These are phyloP conservation scores for Alopecurus myosuroides DNA, from an alignment of 176 grass and related monocot species.

Conservation along the genomic window DNA sequence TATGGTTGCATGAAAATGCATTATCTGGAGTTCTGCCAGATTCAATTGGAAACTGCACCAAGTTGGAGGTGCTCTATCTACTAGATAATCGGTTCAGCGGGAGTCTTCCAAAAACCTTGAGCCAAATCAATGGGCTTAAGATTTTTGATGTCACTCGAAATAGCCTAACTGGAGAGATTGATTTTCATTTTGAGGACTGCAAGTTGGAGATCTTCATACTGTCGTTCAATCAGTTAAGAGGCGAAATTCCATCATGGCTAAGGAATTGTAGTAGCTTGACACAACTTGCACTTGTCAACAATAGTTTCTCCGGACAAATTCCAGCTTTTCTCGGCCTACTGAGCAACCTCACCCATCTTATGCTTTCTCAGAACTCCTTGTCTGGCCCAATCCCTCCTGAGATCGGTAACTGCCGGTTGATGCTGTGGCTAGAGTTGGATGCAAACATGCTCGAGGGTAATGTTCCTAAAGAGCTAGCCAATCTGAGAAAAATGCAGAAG, in stretches of 20 bases:
- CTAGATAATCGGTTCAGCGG: conserved; percentile 55
- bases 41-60: conserved; percentile 64
- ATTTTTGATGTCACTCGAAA: conserved; percentile 38
- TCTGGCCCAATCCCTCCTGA: conserved; percentile 33
- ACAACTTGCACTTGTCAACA: conserved; percentile 31
- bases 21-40: conserved; percentile 51
- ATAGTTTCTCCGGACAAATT: conserved; percentile 55
- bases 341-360: conserved; percentile 46
- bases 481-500: conserved; percentile 3
- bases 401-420: conserved; percentile 14
- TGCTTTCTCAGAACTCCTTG: conserved; percentile 64
- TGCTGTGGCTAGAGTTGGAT: conserved; percentile 8
- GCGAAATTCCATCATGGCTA: conserved; percentile 46
- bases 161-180: conserved; percentile 51
- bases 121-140: conserved; percentile 37
- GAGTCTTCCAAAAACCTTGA: conserved; percentile 44
- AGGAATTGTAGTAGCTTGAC: conserved; percentile 53
- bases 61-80: conserved; percentile 55
- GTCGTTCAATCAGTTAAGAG: conserved; percentile 47
- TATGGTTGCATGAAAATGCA: conserved; percentile 43
- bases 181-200: conserved; percentile 45
- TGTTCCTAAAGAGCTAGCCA: conserved; percentile 15
- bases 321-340: conserved; percentile 47
- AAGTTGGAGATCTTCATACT: conserved; percentile 48
- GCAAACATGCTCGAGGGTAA: not conserved